Percentiles rank a stretch among this genome's conserved stretches.
Evolutionary conservation across 768 basidiomycete species (phyloP).

Genomic region (Auriculariales sp.): DNA sequence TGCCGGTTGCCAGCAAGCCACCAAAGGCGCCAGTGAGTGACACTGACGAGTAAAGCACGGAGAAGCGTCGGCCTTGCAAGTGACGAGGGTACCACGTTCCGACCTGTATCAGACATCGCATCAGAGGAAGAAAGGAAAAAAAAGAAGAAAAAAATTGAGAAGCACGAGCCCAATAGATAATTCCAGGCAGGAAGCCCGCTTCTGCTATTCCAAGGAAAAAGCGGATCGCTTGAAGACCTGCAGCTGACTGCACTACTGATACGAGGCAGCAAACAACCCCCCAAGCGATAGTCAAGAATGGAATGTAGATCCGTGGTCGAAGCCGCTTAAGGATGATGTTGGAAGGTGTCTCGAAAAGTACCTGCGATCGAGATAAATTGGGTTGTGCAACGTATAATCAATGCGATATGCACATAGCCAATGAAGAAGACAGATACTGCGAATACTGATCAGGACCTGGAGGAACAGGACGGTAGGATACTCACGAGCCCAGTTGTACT

Average conservation of each 20-base stretch:
- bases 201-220: conserved; percentile 30
- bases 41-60: conserved; percentile 9
- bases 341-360: conserved; percentile 14
- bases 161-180: neutral
- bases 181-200: conserved; percentile 13
- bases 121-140: conserved; percentile 8
- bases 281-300: conserved; percentile 12
- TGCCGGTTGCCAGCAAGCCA: conserved; percentile 20
- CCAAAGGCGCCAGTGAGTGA: conserved; percentile 21
- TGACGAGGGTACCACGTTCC: conserved; percentile 16
- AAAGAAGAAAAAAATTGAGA: neutral
- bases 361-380: conserved; percentile 24
- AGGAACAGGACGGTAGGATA: conserved; percentile 17
- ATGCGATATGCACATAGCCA: conserved; percentile 12
- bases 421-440: conserved; percentile 10
- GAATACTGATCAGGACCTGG: conserved; percentile 15
- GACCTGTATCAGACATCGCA: conserved; percentile 8
- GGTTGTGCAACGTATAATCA: too few species aligned
- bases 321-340: conserved; percentile 13
- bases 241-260: conserved; percentile 12
- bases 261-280: conserved; percentile 17
- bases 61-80: conserved; percentile 2
- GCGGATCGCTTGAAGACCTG: conserved; percentile 6
- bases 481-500: conserved; percentile 12
- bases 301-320: conserved; percentile 10